These are phyloP conservation scores for Dichomitus squalens DNA, from an alignment of 1,284 basidiomycete genomes.

Conservation along the genomic window DNA sequence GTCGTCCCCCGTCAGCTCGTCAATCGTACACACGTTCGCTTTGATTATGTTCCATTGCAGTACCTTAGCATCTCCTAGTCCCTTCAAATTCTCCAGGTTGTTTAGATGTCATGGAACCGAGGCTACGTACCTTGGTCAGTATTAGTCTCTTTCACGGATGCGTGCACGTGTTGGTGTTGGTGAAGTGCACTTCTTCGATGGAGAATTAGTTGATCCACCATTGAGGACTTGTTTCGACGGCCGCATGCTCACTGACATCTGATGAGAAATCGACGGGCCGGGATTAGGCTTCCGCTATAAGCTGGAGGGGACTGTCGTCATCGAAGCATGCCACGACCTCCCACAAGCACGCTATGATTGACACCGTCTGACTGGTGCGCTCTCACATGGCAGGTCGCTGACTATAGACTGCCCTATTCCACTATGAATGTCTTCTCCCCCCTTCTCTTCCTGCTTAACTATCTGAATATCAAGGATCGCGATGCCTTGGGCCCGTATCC, in stretches of 20 bases:
- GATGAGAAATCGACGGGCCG: background rate
- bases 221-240: too few relatives aligned
- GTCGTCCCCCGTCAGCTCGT: background rate
- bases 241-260: too few relatives aligned
- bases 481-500: slow-evolving; percentile 52
- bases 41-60: background rate
- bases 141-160: slow-evolving; percentile 1
- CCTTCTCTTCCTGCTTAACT: background rate
- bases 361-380: background rate
- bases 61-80: slow-evolving; percentile 30
- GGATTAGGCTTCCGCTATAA: too few relatives aligned
- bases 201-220: too few relatives aligned
- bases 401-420: too few relatives aligned
- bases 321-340: background rate
- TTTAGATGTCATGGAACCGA: background rate
- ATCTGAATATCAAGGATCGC: background rate
- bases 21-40: slow-evolving; percentile 7
- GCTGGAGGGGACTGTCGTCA: too few relatives aligned
- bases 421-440: too few relatives aligned
- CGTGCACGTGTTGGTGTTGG: background rate
- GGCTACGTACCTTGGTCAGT: background rate
- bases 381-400: too few relatives aligned
- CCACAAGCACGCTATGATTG: background rate
- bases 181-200: too few relatives aligned
- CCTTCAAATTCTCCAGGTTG: too few relatives aligned